These are phyloP conservation scores for Rhinocladiella similis DNA, from an alignment of 2,329 filamentous ascomycete species.

Conservation along the genomic window DNA sequence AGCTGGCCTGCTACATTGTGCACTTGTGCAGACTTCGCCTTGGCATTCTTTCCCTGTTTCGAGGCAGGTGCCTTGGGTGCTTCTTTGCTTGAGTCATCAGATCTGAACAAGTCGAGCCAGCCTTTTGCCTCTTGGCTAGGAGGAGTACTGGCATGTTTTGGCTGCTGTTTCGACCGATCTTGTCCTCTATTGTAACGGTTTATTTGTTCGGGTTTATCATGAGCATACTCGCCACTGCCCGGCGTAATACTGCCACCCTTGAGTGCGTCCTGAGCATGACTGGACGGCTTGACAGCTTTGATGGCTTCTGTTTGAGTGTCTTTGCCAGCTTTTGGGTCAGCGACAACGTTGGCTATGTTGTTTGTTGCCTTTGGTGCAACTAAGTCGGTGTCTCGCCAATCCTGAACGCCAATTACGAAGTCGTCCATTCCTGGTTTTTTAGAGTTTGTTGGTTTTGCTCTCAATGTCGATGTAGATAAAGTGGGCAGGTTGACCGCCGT, in stretches of 20 bases:
- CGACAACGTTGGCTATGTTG: slow-evolving; percentile 10
- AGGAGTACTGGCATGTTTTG: background rate
- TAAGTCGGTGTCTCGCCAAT: slow-evolving; percentile 80
- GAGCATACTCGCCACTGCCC: slow-evolving; percentile 69
- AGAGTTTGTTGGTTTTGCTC: slow-evolving; percentile 32
- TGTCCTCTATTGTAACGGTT: slow-evolving; percentile 15
- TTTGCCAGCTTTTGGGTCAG: slow-evolving; percentile 16
- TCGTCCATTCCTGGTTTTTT: slow-evolving; percentile 49
- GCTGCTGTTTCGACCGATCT: slow-evolving; percentile 4
- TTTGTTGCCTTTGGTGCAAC: slow-evolving; percentile 45
- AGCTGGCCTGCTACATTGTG: slow-evolving; percentile 29
- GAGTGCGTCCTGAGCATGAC: slow-evolving; percentile 39
- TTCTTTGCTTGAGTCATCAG: slow-evolving; percentile 9
- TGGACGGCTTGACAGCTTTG: slow-evolving; percentile 17
- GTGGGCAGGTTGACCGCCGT: slow-evolving; percentile 25
- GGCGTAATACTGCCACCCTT: slow-evolving; percentile 70
- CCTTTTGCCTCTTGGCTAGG: slow-evolving; percentile 5
- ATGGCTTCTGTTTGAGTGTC: slow-evolving; percentile 28
- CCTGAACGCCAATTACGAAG: slow-evolving; percentile 81
- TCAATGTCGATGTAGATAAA: slow-evolving; percentile 27
- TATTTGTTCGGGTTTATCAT: slow-evolving; percentile 31
- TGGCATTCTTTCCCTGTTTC: slow-evolving; percentile 25
- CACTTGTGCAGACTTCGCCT: background rate
- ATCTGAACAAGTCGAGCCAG: slow-evolving; percentile 24
- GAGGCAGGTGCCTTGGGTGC: slow-evolving; percentile 17